A percentile compares a stretch with the other conserved stretches of the same genome.
Evolutionary conservation across 106 monocot genomes (phyloP).

Genomic region (Dendrobium nobile): DNA sequence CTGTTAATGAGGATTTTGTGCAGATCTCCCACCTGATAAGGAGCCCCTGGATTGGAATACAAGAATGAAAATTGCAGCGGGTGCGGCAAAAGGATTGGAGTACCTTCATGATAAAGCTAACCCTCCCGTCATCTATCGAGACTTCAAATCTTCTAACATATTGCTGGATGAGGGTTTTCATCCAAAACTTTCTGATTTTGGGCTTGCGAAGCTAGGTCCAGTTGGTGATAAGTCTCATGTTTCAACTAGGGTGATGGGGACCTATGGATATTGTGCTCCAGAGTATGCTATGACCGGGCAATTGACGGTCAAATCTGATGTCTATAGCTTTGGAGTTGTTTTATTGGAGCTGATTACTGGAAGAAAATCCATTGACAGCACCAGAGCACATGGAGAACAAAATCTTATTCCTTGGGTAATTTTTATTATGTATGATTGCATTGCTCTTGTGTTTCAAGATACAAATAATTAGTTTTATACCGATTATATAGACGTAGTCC

Average conservation of each 20-base stretch:
- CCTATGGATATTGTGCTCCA: conserved; percentile 81
- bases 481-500: not conserved
- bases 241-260: conserved; percentile 82
- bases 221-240: conserved; percentile 76
- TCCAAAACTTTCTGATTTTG: conserved; percentile 81
- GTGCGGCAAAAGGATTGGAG: conserved; percentile 70
- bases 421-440: not conserved
- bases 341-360: conserved; percentile 75
- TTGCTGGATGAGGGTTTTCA: conserved; percentile 52
- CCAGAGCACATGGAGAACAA: conserved; percentile 38
- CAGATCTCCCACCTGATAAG: conserved; percentile 67
- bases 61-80: conserved; percentile 78
- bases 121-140: conserved; percentile 68
- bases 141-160: conserved; percentile 77
- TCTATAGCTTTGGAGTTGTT: conserved; percentile 85
- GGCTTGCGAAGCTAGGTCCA: conserved; percentile 80
- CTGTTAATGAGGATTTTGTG: not conserved
- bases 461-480: not conserved
- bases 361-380: conserved; percentile 57
- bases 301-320: conserved; percentile 69
- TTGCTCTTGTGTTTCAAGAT: not conserved
- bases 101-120: conserved; percentile 74
- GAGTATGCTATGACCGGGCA: conserved; percentile 87
- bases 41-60: conserved; percentile 66
- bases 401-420: conserved; percentile 72